Conservation (phyloP, 225 moss, liverwort and hornwort species). For the Bryoerythrophyllum caledonicum region DNA sequence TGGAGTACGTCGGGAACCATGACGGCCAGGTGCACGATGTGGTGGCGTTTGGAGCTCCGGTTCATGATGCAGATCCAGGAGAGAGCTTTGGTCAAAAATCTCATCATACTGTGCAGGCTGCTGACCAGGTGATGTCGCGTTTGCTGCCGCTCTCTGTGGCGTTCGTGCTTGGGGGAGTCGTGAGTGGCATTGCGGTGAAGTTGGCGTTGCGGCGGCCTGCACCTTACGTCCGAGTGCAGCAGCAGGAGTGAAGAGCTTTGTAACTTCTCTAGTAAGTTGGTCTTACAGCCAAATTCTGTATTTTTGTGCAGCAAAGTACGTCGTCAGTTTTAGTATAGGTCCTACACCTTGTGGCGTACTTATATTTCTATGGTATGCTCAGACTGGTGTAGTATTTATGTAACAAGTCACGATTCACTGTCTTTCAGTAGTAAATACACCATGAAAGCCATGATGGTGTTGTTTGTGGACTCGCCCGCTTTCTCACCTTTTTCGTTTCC, state of each 20-base stretch:
- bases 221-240: neutral
- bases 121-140: neutral
- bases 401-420: too few species aligned
- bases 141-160: constrained; percentile 29
- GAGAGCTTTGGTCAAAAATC: neutral
- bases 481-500: too few species aligned
- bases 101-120: neutral
- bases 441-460: neutral
- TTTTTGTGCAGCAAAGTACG: neutral
- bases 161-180: constrained; percentile 39
- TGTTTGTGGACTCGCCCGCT: too few species aligned
- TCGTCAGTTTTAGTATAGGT: neutral
- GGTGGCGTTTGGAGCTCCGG: constrained; percentile 43
- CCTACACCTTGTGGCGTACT: neutral
- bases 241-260: neutral
- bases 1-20: constrained; percentile 79
- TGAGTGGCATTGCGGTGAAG: constrained; percentile 31
- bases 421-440: too few species aligned
- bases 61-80: neutral
- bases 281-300: neutral
- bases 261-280: neutral
- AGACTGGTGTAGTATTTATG: neutral
- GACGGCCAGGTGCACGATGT: constrained; percentile 85
- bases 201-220: constrained; percentile 8
- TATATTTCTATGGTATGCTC: neutral